Base-by-base conservation (phyloP, 2,329 filamentous ascomycete genomes). In the Neopestalotiopsis rosae region DNA sequence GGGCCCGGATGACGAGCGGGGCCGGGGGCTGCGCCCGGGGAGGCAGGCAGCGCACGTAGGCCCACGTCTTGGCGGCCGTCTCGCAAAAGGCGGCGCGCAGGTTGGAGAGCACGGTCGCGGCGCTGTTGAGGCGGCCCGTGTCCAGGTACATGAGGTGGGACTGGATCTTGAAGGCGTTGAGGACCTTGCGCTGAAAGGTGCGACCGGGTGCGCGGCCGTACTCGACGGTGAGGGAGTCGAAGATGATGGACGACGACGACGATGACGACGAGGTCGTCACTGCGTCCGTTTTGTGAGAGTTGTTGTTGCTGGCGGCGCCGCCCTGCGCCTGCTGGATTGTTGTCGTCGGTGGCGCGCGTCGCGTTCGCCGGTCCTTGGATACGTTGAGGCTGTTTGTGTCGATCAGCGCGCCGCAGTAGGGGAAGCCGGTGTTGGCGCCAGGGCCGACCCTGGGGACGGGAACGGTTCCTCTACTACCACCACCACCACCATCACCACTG, bases 321-420 rank as follows among this genome's bases (percentile, higher is more conserved):
- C 71, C 45, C 32, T n/a, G 42, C 14, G 5, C 30, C 57, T 58
- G 17, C 7, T 38, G n/a, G 45, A 7, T 12, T 57, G 52, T 34
- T 20, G 59, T 13, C 30, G 38, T 2, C 4, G 32, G 34, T 45
- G 5, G 58, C n/a, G 45, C 24, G 5, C 72, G 40, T 28, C 42
- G 40, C 42, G 61, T 61, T 17, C 20, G 45, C 20, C 87, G 84
- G 74, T 94, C 90, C 76, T 92, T 94, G 74, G 84, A 86, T 62
- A 98, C 87, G 70, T 94, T 90, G 34, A 99, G 83, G 0, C 92
- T 94, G 65, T 81, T 82, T 20, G 90, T 93, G 76, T 97, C 84
- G 73, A 99, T 94, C 17, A 89, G 79, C 57, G 89, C 89, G 52
- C 96, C 96, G 76, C 96, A 98, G 79, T 97, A 99, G 0, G 95